phyloP scores from a whole-genome alignment of 2,329 filamentous ascomycete species.

The Penicillium capsulatum region DNA sequence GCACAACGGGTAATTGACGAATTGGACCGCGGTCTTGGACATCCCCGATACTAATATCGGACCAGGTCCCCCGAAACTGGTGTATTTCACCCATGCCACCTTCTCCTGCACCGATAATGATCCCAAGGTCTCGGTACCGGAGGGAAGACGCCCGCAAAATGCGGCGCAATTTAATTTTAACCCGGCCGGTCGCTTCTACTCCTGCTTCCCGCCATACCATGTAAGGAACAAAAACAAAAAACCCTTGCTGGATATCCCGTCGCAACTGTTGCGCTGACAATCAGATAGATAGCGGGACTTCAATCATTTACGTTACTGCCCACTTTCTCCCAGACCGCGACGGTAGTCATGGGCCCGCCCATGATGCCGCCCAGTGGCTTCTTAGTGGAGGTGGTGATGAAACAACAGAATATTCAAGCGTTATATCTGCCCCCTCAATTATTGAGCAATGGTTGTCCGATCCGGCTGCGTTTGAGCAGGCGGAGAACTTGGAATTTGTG shows the following conservation, averaged over 20 bases:
- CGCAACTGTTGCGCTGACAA: background rate
- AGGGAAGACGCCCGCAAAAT: slow-evolving; percentile 11
- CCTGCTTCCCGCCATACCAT: slow-evolving; percentile 13
- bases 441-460: slow-evolving; percentile 12
- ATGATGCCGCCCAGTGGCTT: slow-evolving; percentile 11
- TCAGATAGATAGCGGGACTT: slow-evolving; percentile 8
- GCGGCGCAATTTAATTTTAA: slow-evolving; percentile 8
- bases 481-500: slow-evolving; percentile 11
- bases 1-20: slow-evolving; percentile 9
- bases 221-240: slow-evolving; percentile 4
- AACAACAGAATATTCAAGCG: slow-evolving; percentile 10
- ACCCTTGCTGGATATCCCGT: background rate
- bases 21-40: too few species aligned
- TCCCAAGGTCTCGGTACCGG: slow-evolving; percentile 8
- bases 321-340: slow-evolving; percentile 6
- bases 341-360: slow-evolving; percentile 11
- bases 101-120: slow-evolving; percentile 16
- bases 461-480: slow-evolving; percentile 6
- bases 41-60: too few species aligned
- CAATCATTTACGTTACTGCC: slow-evolving; percentile 9
- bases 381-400: slow-evolving; percentile 8
- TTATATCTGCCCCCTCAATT: slow-evolving; percentile 11
- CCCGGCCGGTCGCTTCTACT: slow-evolving; percentile 10
- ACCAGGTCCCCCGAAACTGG: slow-evolving; percentile 11
- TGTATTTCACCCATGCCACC: slow-evolving; percentile 9